Evolutionary conservation across 176 grass and related monocot genomes (phyloP).

Genomic region (Lolium multiflorum): DNA sequence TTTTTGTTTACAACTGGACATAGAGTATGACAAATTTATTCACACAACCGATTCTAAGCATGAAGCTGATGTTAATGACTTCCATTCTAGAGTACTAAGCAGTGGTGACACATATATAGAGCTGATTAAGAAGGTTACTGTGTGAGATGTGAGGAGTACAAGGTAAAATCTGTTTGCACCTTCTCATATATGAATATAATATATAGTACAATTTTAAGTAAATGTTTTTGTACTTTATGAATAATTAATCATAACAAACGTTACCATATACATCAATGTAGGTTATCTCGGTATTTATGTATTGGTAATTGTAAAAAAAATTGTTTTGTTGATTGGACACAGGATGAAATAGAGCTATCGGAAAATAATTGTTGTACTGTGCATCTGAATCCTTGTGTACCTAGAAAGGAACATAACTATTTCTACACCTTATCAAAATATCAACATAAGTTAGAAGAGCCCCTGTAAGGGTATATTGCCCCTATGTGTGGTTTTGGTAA

Average conservation of each 20-base stretch:
- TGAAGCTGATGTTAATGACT: constrained; percentile 83
- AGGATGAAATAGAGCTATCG: constrained; percentile 92
- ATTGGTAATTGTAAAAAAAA: background rate
- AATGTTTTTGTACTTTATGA: background rate
- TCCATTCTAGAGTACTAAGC: constrained; percentile 85
- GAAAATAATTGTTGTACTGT: constrained; percentile 86
- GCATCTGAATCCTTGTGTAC: constrained; percentile 84
- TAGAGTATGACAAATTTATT: constrained; percentile 89
- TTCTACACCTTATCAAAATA: constrained; percentile 99
- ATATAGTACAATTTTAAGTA: background rate
- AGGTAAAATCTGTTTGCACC: constrained; percentile 57
- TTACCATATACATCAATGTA: background rate
- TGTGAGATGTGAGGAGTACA: constrained; percentile 90
- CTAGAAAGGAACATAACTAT: constrained; percentile 93
- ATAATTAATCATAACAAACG: background rate
- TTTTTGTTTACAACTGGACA: constrained; percentile 73
- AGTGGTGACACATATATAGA: too few species aligned
- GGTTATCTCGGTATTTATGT: background rate
- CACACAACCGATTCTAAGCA: constrained; percentile 85
- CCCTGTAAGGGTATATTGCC: too few species aligned
- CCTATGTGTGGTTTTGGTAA: too few species aligned
- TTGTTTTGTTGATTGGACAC: constrained; percentile 40
- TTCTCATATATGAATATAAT: background rate
- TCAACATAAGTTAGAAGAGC: constrained; percentile 84
- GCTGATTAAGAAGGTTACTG: constrained; percentile 97